These are phyloP conservation scores for Suillus clintonianus DNA, from an alignment of 768 basidiomycete genomes.

Conservation along the genomic window DNA sequence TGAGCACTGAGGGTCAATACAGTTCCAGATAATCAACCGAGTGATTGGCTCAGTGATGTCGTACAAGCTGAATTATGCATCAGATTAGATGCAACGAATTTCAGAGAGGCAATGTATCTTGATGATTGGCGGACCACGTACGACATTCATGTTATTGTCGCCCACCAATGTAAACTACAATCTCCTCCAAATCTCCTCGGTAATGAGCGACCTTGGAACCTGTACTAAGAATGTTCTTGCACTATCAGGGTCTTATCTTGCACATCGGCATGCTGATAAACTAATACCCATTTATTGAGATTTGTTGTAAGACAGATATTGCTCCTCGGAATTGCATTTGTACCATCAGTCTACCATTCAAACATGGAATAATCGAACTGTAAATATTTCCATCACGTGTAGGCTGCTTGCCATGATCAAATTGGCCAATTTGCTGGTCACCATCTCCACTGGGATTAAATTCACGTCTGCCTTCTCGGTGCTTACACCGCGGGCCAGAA, in stretches of 20 bases:
- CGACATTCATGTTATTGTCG: not conserved
- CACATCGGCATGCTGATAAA: not conserved
- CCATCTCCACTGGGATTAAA: not conserved
- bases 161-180: not conserved
- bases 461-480: not conserved
- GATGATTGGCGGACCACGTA: not conserved
- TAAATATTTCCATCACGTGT: not conserved
- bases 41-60: not conserved
- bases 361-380: not conserved
- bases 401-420: not conserved
- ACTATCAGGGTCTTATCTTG: not conserved
- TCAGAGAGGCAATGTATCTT: not conserved
- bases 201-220: not conserved
- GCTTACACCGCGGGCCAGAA: not conserved
- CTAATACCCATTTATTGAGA: not conserved
- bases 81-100: not conserved
- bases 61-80: not conserved
- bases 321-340: not conserved
- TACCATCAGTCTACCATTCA: not conserved
- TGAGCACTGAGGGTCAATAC: not conserved
- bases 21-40: not conserved
- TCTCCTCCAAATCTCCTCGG: slow-evolving; percentile 6
- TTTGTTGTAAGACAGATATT: not conserved
- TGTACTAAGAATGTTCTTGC: not conserved
- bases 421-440: not conserved